These are phyloP conservation scores for Colletotrichum limetticola DNA, from an alignment of 2,329 filamentous ascomycete genomes.

Conservation along the genomic window DNA sequence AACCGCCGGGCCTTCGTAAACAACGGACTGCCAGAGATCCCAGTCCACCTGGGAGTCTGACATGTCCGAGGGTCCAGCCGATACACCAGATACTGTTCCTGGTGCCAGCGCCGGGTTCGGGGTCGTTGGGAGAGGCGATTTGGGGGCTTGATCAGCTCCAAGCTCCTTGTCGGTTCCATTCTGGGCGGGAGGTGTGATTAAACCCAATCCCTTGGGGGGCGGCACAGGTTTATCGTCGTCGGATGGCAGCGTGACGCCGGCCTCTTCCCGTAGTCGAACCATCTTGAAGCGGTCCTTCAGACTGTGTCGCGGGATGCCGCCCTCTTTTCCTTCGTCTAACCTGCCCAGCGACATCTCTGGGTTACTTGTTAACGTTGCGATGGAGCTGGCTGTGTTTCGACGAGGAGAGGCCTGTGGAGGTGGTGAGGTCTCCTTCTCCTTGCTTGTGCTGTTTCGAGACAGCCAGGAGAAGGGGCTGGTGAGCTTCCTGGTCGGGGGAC, in stretches of 20 bases:
- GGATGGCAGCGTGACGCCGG: constrained; percentile 62
- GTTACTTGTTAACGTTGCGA: constrained; percentile 82
- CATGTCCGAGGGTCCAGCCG: constrained; percentile 77
- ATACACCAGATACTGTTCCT: constrained; percentile 85
- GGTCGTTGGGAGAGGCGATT: constrained; percentile 65
- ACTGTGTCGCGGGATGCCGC: constrained; percentile 65
- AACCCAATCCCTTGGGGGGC: constrained; percentile 35
- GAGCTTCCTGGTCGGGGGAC: constrained; percentile 72
- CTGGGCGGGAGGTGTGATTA: constrained; percentile 39
- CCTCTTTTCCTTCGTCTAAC: constrained; percentile 77
- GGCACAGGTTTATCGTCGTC: constrained; percentile 59
- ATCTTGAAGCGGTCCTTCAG: constrained; percentile 84
- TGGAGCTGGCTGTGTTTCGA: constrained; percentile 83
- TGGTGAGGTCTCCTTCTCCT: constrained; percentile 65
- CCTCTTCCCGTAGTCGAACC: constrained; percentile 79
- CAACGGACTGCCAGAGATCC: constrained; percentile 97
- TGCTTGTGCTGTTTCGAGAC: constrained; percentile 72
- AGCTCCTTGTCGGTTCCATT: constrained; percentile 35
- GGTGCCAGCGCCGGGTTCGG: constrained; percentile 80
- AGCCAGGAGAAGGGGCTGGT: constrained; percentile 91
- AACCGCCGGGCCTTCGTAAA: constrained; percentile 91
- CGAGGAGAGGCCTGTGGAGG: constrained; percentile 57
- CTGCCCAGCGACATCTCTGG: constrained; percentile 82
- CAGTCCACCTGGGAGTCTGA: constrained; percentile 88
- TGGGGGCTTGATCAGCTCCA: constrained; percentile 27